phyloP scores from a whole-genome alignment of 2,329 filamentous ascomycete species.

The Phialophora chinensis region DNA sequence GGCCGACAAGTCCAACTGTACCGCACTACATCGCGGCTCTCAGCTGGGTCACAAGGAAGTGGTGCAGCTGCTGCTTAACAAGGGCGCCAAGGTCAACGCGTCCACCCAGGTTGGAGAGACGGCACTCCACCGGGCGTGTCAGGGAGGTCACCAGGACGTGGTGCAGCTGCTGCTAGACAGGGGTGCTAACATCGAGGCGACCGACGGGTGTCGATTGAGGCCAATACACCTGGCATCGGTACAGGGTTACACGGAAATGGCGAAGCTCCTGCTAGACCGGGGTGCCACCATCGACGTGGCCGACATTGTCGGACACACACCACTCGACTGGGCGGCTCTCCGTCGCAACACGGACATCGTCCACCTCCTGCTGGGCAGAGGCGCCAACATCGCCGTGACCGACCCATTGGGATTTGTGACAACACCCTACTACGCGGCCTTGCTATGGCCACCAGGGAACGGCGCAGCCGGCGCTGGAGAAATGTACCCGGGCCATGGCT shows the following conservation, averaged over 20 bases:
- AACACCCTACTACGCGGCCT: no score
- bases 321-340: not conserved
- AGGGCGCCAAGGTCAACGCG: not conserved
- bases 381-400: not conserved
- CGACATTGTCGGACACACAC: not conserved
- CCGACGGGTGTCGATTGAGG: conserved; percentile 6
- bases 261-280: conserved; percentile 32
- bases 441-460: no score
- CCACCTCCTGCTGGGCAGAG: not conserved
- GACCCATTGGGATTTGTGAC: no score
- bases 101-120: not conserved
- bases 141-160: conserved; percentile 23
- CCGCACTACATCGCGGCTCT: not conserved
- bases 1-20: not conserved
- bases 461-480: no score
- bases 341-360: not conserved
- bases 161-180: conserved; percentile 23
- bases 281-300: conserved; percentile 40
- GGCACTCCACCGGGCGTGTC: not conserved
- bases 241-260: conserved; percentile 12
- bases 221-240: not conserved
- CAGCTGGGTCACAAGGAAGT: not conserved
- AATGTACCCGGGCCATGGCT: no score
- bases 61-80: not conserved
- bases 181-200: conserved; percentile 23